Evolutionary conservation across 257 asterid genomes (phyloP).

Genomic region (Asclepias syriaca): DNA sequence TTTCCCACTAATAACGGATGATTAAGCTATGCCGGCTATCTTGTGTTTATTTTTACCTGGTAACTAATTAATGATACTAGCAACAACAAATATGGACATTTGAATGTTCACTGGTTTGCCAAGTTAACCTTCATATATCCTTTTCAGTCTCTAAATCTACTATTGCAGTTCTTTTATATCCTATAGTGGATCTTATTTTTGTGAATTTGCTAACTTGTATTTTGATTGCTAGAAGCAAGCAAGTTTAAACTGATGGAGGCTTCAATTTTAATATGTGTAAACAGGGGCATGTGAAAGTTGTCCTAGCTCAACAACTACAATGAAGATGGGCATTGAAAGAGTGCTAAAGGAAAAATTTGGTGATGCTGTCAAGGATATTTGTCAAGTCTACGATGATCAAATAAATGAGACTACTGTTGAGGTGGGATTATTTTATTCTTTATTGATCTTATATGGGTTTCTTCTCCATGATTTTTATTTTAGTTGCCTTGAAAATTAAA

Average conservation of each 20-base stretch:
- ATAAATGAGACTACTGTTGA: conserved; percentile 45
- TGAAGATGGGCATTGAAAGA: conserved; percentile 86
- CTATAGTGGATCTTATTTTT: neutral
- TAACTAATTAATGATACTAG: neutral
- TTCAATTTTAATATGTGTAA: conserved; percentile 10
- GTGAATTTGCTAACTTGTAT: neutral
- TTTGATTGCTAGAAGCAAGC: neutral
- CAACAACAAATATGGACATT: neutral
- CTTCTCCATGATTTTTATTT: neutral
- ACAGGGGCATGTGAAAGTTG: conserved; percentile 86
- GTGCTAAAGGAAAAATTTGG: conserved; percentile 92
- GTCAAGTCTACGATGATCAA: conserved; percentile 61
- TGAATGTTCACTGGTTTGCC: neutral
- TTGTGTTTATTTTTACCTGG: neutral
- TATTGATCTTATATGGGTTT: neutral
- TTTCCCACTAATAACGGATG: neutral
- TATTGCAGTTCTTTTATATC: neutral
- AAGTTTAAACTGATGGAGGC: conserved; percentile 1
- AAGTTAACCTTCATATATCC: neutral
- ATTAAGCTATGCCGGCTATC: neutral
- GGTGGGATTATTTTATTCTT: conserved; percentile 29
- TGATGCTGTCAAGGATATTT: conserved; percentile 64
- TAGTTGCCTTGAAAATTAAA: neutral
- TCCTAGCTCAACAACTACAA: conserved; percentile 90
- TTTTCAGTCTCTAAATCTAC: neutral